Conservation (phyloP, 2,329 filamentous ascomycete species). For the Botryotinia globosa region DNA sequence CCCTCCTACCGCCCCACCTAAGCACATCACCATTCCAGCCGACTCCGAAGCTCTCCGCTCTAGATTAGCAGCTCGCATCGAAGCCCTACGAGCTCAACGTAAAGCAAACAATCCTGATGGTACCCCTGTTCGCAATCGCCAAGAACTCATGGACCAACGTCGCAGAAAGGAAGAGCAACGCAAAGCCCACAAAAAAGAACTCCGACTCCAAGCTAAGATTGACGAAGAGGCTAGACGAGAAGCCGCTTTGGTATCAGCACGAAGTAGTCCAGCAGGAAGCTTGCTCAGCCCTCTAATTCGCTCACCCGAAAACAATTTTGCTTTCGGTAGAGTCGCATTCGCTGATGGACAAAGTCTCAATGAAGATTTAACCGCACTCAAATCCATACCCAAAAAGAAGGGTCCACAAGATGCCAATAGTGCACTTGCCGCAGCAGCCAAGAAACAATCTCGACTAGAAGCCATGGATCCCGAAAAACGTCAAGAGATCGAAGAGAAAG, state of each 20-base stretch:
- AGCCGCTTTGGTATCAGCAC: constrained; percentile 57
- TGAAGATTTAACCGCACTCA: constrained; percentile 59
- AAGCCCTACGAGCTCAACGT: constrained; percentile 77
- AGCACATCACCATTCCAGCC: constrained; percentile 64
- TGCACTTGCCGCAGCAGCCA: constrained; percentile 80
- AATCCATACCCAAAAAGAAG: constrained; percentile 71
- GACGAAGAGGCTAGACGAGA: constrained; percentile 71
- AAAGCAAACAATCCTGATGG: constrained; percentile 85
- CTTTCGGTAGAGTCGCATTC: constrained; percentile 90
- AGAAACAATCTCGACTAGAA: constrained; percentile 77
- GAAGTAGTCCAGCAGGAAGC: constrained; percentile 54
- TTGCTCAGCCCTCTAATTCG: constrained; percentile 56
- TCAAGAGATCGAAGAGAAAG: constrained; percentile 86
- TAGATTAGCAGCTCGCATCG: constrained; percentile 78
- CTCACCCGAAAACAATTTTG: constrained; percentile 65
- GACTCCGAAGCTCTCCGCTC: constrained; percentile 74
- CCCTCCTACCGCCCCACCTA: constrained; percentile 58
- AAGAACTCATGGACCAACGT: constrained; percentile 87
- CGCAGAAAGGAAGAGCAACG: constrained; percentile 83
- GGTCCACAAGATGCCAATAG: constrained; percentile 82
- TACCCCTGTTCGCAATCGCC: constrained; percentile 76
- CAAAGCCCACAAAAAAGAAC: constrained; percentile 84
- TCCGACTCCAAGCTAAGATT: constrained; percentile 71
- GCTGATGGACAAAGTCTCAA: constrained; percentile 79
- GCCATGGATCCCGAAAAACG: constrained; percentile 76